Base-by-base conservation (phyloP, 495 filamentous ascomycete species). In the Penicillium lagena region DNA sequence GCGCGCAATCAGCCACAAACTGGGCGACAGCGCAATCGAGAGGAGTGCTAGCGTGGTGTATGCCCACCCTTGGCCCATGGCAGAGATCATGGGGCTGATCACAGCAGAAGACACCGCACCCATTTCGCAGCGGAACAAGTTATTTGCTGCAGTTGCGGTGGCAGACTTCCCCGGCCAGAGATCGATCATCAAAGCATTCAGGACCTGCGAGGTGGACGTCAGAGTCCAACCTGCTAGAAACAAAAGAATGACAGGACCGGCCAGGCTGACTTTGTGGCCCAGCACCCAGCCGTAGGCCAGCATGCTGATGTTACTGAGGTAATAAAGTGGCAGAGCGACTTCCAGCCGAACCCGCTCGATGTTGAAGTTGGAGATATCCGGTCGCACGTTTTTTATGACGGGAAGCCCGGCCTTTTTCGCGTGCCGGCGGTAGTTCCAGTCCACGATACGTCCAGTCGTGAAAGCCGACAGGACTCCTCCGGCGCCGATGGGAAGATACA, bases 391-490 rank as follows among this genome's bases (percentile, higher is more conserved):
- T 33, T 67, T 69, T 17, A 75, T 66, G 22, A 81, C 55, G 4
- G 64, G 66, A 17, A 83, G 55, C 2, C 72, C 71, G 9, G 56
- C 42, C 8, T 53, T 38, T 28, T 51, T 56, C 5, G 73, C 74
- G 4, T 62, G 51, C 6, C 58, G 54, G 13, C 62, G 62, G 54
- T 72, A 79, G 42, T 76, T 75, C 14, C 49, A 49, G 45, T 77
- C 75, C 51, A 77, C 45, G 56, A 95, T 85, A 61, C 91, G 88
- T 46, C 91, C 91, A 58, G 89, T 89, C 47, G 86, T 81, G 48
- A 95, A 82, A 35, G 89, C 86, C 47, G 89, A 91, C 39, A 95
- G 80, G 39, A 86, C 88, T 40, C 91, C 65, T n/a, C 74, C 73
- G 1, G 65, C 44, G 1, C 68, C 69, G 32, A 72, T 63, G 5